phyloP scores from a whole-genome alignment of 768 basidiomycete genomes.

The Guyanaporus albipodus region DNA sequence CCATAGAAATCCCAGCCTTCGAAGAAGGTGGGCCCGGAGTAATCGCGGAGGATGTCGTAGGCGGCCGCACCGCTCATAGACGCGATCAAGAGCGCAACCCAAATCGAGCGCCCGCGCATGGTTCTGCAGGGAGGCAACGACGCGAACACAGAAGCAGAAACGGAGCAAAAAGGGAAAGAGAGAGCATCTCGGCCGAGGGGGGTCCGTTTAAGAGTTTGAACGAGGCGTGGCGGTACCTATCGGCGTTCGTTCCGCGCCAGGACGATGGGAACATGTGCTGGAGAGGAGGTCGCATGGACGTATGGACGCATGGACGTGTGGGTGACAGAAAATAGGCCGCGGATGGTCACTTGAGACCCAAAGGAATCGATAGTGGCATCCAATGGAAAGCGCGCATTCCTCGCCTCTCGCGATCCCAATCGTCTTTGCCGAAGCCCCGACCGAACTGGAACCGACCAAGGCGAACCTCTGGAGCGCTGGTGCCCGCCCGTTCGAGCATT shows the following conservation, averaged over 20 bases:
- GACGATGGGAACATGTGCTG: neutral
- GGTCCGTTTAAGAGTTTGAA: constrained; percentile 5
- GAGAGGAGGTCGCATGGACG: neutral
- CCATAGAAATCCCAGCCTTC: constrained; percentile 54
- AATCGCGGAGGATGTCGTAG: constrained; percentile 41
- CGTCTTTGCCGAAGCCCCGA: neutral
- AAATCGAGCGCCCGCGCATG: constrained; percentile 13
- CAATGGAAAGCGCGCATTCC: neutral
- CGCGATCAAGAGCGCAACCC: neutral
- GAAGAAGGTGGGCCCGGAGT: constrained; percentile 51
- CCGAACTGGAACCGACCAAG: too few relatives aligned
- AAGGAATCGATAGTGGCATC: neutral
- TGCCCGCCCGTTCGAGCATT: too few relatives aligned
- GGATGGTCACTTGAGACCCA: neutral
- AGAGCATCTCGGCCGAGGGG: neutral
- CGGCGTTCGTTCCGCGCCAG: neutral
- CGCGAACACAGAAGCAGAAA: neutral
- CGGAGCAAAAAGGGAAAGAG: neutral
- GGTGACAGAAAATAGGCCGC: neutral
- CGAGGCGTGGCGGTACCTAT: constrained; percentile 1
- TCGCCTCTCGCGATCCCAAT: too few relatives aligned
- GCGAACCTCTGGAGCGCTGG: too few relatives aligned
- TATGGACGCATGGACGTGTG: neutral
- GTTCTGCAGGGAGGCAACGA: neutral
- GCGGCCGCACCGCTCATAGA: constrained; percentile 9